Base-by-base conservation (phyloP, 805 yeast genomes). In the Wickerhamomyces chaumierensis region DNA sequence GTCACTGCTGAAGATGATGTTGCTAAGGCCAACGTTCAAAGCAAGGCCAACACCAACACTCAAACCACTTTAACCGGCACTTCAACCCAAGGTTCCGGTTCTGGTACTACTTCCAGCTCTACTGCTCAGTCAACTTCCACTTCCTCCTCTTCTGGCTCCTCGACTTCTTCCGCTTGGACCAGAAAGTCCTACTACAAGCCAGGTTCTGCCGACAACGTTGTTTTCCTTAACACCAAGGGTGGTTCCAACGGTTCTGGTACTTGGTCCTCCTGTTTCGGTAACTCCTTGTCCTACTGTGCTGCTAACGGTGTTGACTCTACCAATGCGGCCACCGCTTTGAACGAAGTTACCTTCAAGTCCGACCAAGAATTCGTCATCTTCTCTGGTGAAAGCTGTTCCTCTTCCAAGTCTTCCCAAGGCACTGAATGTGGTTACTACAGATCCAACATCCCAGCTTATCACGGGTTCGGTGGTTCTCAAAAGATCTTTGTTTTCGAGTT, bases 401-500 rank as follows among this genome's bases (percentile, higher is more conserved):
- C 68, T 42, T 13, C n/a, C n/a, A n/a, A 8, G 4, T 54, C 57
- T 40, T 58, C 55, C 18, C 35, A 36, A 27, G 49, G 48, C 50
- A 38, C 40, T 21, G 66, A 63, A 41, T 90, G 97, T 73, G 96
- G 96, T 46, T 84, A 70, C 72, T 83, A 77, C 75, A 78, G 96
- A 68, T 62, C 64, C 5, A 85, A 79, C 39, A 84, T 79, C 47
- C 95, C 95, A 50, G 96, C 97, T 41, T 81, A 81, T 69, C 94
- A 87, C 56, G 98, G 97, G 33, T 92, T 90, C 61, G 80, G 74
- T 36, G 98, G 98, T 54, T 59, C 69, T 40, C 55, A 68, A 57
- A 90, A 90, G 74, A 76, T 90, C 58, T 88, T 92, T 61, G 80
- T 86, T 37, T 85, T 92, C 58, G 96, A 90, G 69, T 92, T 92